These are phyloP conservation scores for Glaciozyma antarctica DNA, from an alignment of 768 basidiomycete species.

Conservation along the genomic window DNA sequence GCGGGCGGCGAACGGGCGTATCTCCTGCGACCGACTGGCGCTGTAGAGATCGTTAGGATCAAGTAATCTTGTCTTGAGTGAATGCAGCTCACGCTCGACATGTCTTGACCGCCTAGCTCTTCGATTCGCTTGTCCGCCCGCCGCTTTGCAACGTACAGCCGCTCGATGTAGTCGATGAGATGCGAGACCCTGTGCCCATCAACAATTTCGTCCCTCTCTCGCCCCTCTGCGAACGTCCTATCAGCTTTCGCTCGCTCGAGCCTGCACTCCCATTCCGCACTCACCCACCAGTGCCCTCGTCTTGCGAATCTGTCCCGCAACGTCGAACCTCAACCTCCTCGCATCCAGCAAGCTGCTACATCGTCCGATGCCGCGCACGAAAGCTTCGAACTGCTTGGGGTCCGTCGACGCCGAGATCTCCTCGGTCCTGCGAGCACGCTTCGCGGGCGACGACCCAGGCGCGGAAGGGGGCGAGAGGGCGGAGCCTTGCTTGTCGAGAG, in stretches of 20 bases:
- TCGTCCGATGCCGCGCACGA: slow-evolving; percentile 71
- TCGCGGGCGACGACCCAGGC: not conserved
- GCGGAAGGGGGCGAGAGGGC: not conserved
- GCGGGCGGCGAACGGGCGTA: not conserved
- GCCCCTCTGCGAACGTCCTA: slow-evolving; percentile 47
- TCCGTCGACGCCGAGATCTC: slow-evolving; percentile 74
- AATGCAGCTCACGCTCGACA: not conserved
- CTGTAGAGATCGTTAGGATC: not conserved
- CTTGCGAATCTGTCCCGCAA: slow-evolving; percentile 71
- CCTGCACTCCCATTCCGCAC: slow-evolving; percentile 13
- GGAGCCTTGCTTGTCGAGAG: slow-evolving; percentile 31
- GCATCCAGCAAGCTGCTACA: slow-evolving; percentile 80
- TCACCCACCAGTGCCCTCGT: slow-evolving; percentile 64
- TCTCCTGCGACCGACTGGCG: not conserved
- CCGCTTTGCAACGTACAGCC: slow-evolving; percentile 78
- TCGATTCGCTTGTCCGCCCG: slow-evolving; percentile 78
- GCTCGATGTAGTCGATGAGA: slow-evolving; percentile 57
- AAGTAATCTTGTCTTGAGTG: not conserved
- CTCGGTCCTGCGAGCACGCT: slow-evolving; percentile 42
- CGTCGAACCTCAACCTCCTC: slow-evolving; percentile 78
- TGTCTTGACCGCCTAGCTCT: slow-evolving; percentile 61
- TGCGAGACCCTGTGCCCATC: slow-evolving; percentile 34
- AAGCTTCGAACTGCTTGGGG: slow-evolving; percentile 76
- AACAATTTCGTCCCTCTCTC: slow-evolving; percentile 72
- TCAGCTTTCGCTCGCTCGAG: not conserved